Conservation (phyloP, 169 alveolate genomes). For the Plasmodium coatneyi region DNA sequence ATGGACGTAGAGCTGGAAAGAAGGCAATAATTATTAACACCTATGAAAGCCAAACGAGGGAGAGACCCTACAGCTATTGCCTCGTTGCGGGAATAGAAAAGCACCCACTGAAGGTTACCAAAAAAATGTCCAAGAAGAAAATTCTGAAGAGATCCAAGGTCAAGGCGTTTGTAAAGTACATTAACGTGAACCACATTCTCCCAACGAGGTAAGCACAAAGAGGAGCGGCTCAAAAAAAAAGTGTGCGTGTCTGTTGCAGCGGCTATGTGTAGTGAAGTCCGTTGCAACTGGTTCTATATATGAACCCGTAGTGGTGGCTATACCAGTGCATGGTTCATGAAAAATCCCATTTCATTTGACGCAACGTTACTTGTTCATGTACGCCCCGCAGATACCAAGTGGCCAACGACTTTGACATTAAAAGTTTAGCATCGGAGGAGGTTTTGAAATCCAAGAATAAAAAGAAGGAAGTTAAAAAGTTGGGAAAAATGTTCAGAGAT, state of each 20-base stretch:
- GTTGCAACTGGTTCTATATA: not conserved
- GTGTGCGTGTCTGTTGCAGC: not conserved
- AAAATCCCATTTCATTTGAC: not conserved
- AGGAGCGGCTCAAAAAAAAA: not conserved
- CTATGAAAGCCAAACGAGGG: constrained; percentile 95
- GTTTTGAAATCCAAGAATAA: constrained; percentile 50
- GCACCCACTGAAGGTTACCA: constrained; percentile 95
- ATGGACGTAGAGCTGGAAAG: constrained; percentile 99
- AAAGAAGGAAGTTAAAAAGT: constrained; percentile 71
- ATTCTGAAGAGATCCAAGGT: constrained; percentile 93
- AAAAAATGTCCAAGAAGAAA: constrained; percentile 94
- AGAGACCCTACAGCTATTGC: constrained; percentile 95
- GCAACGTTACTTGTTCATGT: not conserved
- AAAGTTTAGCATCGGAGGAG: constrained; percentile 40
- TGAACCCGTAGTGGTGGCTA: not conserved
- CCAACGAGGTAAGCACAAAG: constrained; percentile 94
- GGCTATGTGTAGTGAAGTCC: not conserved
- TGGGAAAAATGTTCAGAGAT: constrained; percentile 61
- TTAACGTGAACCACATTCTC: constrained; percentile 98
- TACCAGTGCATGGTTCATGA: not conserved
- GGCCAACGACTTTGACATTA: constrained; percentile 59
- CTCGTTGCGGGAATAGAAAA: constrained; percentile 97
- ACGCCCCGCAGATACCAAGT: constrained; percentile 45
- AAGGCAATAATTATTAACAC: constrained; percentile 97
- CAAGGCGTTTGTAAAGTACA: constrained; percentile 96